Percentiles rank a stretch among this genome's conserved stretches.
phyloP scores from a whole-genome alignment of 2,329 filamentous ascomycete genomes.

The Ceratocystis diversiconidia region DNA sequence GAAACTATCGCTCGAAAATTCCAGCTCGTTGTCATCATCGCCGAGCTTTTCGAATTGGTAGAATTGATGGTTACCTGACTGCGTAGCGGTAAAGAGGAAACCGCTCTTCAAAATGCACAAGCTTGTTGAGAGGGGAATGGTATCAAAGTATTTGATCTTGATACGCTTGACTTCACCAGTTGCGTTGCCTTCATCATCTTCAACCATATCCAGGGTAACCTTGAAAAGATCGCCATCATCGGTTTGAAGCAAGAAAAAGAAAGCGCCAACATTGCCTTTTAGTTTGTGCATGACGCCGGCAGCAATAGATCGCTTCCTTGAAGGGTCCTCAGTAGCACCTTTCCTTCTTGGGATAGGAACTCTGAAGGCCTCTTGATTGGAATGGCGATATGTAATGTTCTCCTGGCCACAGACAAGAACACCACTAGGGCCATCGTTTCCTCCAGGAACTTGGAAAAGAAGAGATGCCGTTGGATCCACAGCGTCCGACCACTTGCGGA shows the following conservation, averaged over 20 bases:
- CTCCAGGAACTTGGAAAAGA: slow-evolving; percentile 89
- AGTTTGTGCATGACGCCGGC: slow-evolving; percentile 96
- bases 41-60: slow-evolving; percentile 97
- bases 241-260: slow-evolving; percentile 92
- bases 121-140: slow-evolving; percentile 73
- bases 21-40: slow-evolving; percentile 80
- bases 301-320: slow-evolving; percentile 74
- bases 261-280: slow-evolving; percentile 65
- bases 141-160: slow-evolving; percentile 97
- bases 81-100: slow-evolving; percentile 82
- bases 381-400: slow-evolving; percentile 92
- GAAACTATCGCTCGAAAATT: slow-evolving; percentile 73
- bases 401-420: slow-evolving; percentile 91
- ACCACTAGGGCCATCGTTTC: slow-evolving; percentile 83
- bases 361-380: slow-evolving; percentile 78
- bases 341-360: slow-evolving; percentile 77
- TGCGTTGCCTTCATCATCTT: slow-evolving; percentile 61
- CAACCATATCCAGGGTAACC: slow-evolving; percentile 78
- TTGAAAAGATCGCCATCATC: slow-evolving; percentile 99
- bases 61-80: slow-evolving; percentile 85
- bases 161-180: slow-evolving; percentile 70
- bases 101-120: slow-evolving; percentile 91
- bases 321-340: slow-evolving; percentile 81
- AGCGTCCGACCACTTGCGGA: slow-evolving; percentile 87
- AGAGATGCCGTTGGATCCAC: slow-evolving; percentile 82